Base-by-base conservation (phyloP, 352 stramenopile species). In the Phytophthora tubulina region DNA sequence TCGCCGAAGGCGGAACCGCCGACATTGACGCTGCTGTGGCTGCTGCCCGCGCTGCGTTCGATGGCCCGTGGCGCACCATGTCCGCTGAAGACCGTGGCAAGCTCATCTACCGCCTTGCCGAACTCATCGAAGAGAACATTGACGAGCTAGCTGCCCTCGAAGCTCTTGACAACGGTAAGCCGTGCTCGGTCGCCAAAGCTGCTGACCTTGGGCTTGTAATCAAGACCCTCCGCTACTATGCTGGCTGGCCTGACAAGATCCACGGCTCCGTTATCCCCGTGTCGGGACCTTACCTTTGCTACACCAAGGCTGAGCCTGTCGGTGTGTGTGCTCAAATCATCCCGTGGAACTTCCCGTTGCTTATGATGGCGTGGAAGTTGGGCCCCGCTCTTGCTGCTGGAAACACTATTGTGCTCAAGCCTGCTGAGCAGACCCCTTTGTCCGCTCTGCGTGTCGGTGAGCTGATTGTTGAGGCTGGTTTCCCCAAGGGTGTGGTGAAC, bases 301-400 rank as follows among this genome's bases (percentile, higher is more conserved):
- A 96, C 60, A 88, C 72, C 14, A 79, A 82, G 53, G 33, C 68
- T 97, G 78, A 91, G 88, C 31, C 88, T 97, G 10, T 97, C 85
- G 21, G 21, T 27, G 21, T 27, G 21, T 27, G 21, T 27, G 21
- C 21, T 27, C 21, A 27, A 27, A 27, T 27, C 21, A 27, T 27
- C 21, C 21, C 21, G 21, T 27, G 21, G 21, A 27, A 27, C 21
- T 27, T 27, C 79, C 97, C 97, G 7, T 70, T 94, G 57, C 89
- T 97, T 4, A 99, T 99, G 97, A 95, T 98, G 42, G 96, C 93
- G 30, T 88, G 94, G 41, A 99, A 99, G 78, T 78, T 96, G 10
- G 94, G 72, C n/a, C 92, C 95, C 1, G 93, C 94, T n/a, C 72
- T 99, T 33, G 85, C 90, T 6, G 81, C 90, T 5, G 97, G 97